Conservation (phyloP, 1,284 basidiomycete species). For the Boletellus deceptivus region DNA sequence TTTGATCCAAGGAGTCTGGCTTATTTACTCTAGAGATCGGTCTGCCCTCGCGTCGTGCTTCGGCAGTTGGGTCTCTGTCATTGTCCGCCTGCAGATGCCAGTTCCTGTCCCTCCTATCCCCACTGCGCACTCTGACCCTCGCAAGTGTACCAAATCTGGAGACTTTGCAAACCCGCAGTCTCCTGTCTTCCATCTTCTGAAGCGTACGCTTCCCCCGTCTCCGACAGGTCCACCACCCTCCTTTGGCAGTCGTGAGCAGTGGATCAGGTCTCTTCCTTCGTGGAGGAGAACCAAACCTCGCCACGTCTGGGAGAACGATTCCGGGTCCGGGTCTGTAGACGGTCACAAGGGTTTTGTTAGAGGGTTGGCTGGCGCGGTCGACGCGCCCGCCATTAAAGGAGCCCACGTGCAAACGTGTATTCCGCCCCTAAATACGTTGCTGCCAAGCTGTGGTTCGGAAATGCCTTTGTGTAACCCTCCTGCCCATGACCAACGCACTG, state of each 20-base stretch:
- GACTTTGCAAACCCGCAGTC: conserved; percentile 40
- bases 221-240: conserved; percentile 60
- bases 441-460: conserved; percentile 20
- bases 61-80: conserved; percentile 40
- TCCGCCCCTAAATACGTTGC: conserved; percentile 61
- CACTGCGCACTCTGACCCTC: conserved; percentile 59
- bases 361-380: conserved; percentile 68
- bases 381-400: conserved; percentile 82
- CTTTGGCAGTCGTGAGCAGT: conserved; percentile 65
- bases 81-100: conserved; percentile 63
- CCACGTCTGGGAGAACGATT: conserved; percentile 61
- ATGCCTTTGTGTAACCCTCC: conserved; percentile 14
- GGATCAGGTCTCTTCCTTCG: conserved; percentile 65
- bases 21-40: conserved; percentile 39
- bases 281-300: conserved; percentile 67
- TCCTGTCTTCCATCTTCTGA: conserved; percentile 49
- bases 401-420: conserved; percentile 74
- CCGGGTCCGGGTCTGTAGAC: conserved; percentile 8
- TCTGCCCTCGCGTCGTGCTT: conserved; percentile 40
- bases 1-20: conserved; percentile 20
- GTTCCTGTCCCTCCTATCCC: conserved; percentile 69
- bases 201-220: conserved; percentile 54
- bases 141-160: conserved; percentile 51
- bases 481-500: conserved; percentile 41
- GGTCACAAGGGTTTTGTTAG: conserved; percentile 55